A percentile compares a stretch with the other conserved stretches of the same genome.
Evolutionary conservation across 352 stramenopile species (phyloP).

Genomic region (Phytophthora macrochlamydospora): DNA sequence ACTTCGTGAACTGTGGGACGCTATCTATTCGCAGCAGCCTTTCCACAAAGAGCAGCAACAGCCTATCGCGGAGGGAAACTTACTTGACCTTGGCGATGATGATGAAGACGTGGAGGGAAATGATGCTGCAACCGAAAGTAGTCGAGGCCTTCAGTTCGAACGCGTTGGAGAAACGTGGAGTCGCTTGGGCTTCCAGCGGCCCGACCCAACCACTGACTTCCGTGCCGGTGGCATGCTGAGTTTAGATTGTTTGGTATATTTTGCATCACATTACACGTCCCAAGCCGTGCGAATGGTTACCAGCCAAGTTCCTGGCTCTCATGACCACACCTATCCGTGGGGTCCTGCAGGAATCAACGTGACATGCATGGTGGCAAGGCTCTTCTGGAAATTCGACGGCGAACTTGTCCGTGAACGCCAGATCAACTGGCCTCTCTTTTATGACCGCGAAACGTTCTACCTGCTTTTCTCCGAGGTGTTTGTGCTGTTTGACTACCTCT

Average conservation of each 20-base stretch:
- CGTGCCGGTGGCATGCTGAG: slow-evolving; percentile 81
- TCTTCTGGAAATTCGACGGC: slow-evolving; percentile 85
- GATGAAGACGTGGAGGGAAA: slow-evolving; percentile 9
- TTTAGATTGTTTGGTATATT: slow-evolving; percentile 83
- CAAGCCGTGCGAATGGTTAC: slow-evolving; percentile 79
- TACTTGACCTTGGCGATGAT: slow-evolving; percentile 28
- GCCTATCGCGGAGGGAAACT: slow-evolving; percentile 30
- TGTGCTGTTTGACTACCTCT: slow-evolving; percentile 83
- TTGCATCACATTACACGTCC: slow-evolving; percentile 69
- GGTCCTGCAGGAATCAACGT: slow-evolving; percentile 87
- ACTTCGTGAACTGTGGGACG: slow-evolving; percentile 63
- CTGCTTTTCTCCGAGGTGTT: slow-evolving; percentile 85
- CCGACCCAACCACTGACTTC: slow-evolving; percentile 87
- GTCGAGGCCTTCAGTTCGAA: slow-evolving; percentile 56
- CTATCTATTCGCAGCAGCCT: slow-evolving; percentile 63
- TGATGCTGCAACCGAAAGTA: slow-evolving; percentile 4
- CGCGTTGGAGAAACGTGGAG: slow-evolving; percentile 79
- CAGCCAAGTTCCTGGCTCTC: slow-evolving; percentile 76
- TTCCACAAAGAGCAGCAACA: slow-evolving; percentile 37
- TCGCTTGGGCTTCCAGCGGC: slow-evolving; percentile 81
- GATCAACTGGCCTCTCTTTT: slow-evolving; percentile 78
- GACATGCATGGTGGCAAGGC: slow-evolving; percentile 77
- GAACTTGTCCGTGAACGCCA: slow-evolving; percentile 67
- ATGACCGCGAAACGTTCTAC: slow-evolving; percentile 70
- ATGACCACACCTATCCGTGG: slow-evolving; percentile 86